These are phyloP conservation scores for Boletus vinaceobasis DNA, from an alignment of 768 basidiomycete species.

Conservation along the genomic window DNA sequence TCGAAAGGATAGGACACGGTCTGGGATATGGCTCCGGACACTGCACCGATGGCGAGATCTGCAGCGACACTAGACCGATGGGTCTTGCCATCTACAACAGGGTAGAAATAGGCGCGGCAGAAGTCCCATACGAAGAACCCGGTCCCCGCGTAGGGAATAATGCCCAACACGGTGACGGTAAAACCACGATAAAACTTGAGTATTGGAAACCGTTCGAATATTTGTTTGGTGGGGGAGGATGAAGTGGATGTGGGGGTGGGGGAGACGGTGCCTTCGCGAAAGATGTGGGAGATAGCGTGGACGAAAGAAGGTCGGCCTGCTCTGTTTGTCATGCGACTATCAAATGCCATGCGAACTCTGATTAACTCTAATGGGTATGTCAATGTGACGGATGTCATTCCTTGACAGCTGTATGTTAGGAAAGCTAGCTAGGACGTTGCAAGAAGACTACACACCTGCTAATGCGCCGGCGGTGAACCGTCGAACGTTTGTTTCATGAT, in stretches of 20 bases:
- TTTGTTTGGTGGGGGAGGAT: slow-evolving; percentile 20
- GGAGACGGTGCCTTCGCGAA: slow-evolving; percentile 53
- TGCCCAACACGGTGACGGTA: slow-evolving; percentile 84
- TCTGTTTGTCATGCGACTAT: slow-evolving; percentile 24
- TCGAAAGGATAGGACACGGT: slow-evolving; percentile 95
- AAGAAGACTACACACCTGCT: slow-evolving; percentile 56
- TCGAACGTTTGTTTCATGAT: slow-evolving; percentile 70
- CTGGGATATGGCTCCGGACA: slow-evolving; percentile 82
- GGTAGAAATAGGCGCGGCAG: slow-evolving; percentile 58
- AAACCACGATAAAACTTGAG: slow-evolving; percentile 98
- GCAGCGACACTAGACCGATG: slow-evolving; percentile 43
- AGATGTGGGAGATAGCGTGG: slow-evolving; percentile 61
- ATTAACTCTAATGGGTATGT: slow-evolving; percentile 97
- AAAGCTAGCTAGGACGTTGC: neutral
- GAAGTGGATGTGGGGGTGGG: slow-evolving; percentile 16
- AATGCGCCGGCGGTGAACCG: slow-evolving; percentile 86
- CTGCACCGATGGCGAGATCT: slow-evolving; percentile 80
- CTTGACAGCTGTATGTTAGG: slow-evolving; percentile 33
- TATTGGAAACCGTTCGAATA: slow-evolving; percentile 63
- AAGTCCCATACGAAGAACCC: slow-evolving; percentile 92
- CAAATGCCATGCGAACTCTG: slow-evolving; percentile 91
- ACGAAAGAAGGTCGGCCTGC: slow-evolving; percentile 48
- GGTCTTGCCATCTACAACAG: slow-evolving; percentile 40
- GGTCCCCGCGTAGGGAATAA: slow-evolving; percentile 94
- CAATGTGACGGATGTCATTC: slow-evolving; percentile 81